Evolutionary conservation across 306 rosid species (phyloP), one percentile per base, ranked within the genome.

Genomic region (Vicia sativa): DNA sequence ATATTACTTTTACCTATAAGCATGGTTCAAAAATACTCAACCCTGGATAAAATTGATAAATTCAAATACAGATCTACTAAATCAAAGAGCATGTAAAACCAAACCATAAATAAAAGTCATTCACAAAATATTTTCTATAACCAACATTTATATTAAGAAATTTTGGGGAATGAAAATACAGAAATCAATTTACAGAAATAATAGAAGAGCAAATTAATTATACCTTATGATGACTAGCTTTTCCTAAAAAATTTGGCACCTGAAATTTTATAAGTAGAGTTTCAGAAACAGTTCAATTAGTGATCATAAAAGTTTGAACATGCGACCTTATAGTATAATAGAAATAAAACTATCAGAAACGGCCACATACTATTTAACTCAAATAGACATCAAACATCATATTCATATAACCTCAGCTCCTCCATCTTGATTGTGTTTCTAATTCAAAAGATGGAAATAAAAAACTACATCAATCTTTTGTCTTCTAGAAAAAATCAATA

Each of bases 141-240:
- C 25, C 67, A 31, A 29, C 19, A 62, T 56, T 42, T 38, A 39
- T 16, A 41, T 65, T 35, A 37, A 52, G 60, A 45, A 62, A 76
- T 23, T 12, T 45, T 19, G 7, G 35, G 25, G 34, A 57, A 57
- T 6, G 60, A 60, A 50, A 68, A 55, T 55, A 8, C 39, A 48
- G 75, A 55, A 39, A 35, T 71, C n/a, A n/a, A n/a, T n/a, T n/a
- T n/a, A n/a, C n/a, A n/a, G n/a, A n/a, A n/a, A n/a, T n/a, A 67
- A 72, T 53, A 54, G 21, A 68, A 65, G 72, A 23, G 60, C 42
- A 76, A 65, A 52, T 50, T 7, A 57, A 38, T 44, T 43, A 42
- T 81, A 90, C 98, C 98, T 90, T 92, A 61, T 80, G 96, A 68
- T 80, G 87, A 57, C 96, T 81, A 57, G 74, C 72, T 78, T 86